phyloP scores from a whole-genome alignment of 768 basidiomycete genomes.

The Postia placenta region DNA sequence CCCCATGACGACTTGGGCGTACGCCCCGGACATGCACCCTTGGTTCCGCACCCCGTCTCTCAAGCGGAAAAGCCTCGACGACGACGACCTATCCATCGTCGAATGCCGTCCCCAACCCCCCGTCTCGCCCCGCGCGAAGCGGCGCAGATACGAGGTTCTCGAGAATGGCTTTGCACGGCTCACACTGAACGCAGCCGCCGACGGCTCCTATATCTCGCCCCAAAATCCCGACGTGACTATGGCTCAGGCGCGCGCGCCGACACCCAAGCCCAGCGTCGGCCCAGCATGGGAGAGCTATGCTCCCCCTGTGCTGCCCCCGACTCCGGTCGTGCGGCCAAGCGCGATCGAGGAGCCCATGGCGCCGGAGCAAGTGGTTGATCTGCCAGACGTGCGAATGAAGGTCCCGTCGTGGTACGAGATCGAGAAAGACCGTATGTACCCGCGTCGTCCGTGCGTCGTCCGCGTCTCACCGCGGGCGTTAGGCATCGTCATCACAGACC shows the following conservation, averaged over 20 bases:
- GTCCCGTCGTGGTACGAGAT: constrained; percentile 60
- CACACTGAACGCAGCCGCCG: constrained; percentile 18
- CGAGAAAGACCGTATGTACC: constrained; percentile 58
- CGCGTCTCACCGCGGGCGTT: constrained; percentile 2
- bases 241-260: constrained; percentile 4
- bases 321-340: constrained; percentile 24
- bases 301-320: background rate
- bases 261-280: background rate
- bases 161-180: constrained; percentile 57
- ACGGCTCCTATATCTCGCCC: background rate
- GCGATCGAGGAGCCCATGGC: constrained; percentile 36
- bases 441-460: background rate
- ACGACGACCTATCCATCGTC: constrained; percentile 14
- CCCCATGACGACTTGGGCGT: constrained; percentile 31
- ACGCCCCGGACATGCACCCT: constrained; percentile 32
- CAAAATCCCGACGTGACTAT: background rate
- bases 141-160: constrained; percentile 41
- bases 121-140: constrained; percentile 29
- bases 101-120: constrained; percentile 8
- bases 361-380: constrained; percentile 14
- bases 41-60: constrained; percentile 35
- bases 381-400: constrained; percentile 61
- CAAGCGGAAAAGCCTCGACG: constrained; percentile 33
- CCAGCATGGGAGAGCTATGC: background rate
- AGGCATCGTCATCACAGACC: constrained; percentile 61